Evolutionary conservation across 2,329 filamentous ascomycete species (phyloP).

Genomic region (Clonostachys sp.): DNA sequence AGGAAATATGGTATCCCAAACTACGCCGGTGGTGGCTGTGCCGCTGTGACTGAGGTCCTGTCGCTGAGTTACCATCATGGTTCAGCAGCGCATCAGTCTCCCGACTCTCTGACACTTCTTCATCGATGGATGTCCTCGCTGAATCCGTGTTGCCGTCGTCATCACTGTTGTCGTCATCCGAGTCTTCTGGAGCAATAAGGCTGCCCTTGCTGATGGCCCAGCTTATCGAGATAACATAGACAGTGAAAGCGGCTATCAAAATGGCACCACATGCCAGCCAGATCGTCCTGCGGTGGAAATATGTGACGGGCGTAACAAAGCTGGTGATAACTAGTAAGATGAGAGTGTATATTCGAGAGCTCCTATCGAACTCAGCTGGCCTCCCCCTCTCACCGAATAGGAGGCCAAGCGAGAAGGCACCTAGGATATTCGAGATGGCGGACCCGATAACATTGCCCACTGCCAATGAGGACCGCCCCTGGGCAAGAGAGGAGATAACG

Average conservation of each 20-base stretch:
- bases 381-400: slow-evolving; percentile 25
- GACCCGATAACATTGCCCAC: slow-evolving; percentile 52
- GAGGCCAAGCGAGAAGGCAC: slow-evolving; percentile 48
- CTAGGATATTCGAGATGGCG: slow-evolving; percentile 48
- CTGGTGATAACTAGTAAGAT: slow-evolving; percentile 36
- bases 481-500: slow-evolving; percentile 39
- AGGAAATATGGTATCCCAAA: slow-evolving; percentile 11
- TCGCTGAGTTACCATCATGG: neutral
- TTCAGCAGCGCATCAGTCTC: neutral
- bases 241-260: slow-evolving; percentile 32
- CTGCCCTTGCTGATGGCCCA: slow-evolving; percentile 38
- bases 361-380: slow-evolving; percentile 33
- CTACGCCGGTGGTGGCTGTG: slow-evolving; percentile 1
- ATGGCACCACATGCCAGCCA: slow-evolving; percentile 25
- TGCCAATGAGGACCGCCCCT: slow-evolving; percentile 38
- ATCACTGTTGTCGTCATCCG: slow-evolving; percentile 17
- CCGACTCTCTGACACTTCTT: neutral
- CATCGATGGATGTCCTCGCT: neutral
- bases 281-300: slow-evolving; percentile 5
- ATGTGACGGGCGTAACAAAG: slow-evolving; percentile 22
- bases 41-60: neutral
- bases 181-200: slow-evolving; percentile 29
- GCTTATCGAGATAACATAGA: slow-evolving; percentile 36
- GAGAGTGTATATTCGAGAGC: slow-evolving; percentile 38
- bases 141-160: slow-evolving; percentile 5